phyloP scores from a whole-genome alignment of 2,329 filamentous ascomycete species.

The Grosmannia clavigera region DNA sequence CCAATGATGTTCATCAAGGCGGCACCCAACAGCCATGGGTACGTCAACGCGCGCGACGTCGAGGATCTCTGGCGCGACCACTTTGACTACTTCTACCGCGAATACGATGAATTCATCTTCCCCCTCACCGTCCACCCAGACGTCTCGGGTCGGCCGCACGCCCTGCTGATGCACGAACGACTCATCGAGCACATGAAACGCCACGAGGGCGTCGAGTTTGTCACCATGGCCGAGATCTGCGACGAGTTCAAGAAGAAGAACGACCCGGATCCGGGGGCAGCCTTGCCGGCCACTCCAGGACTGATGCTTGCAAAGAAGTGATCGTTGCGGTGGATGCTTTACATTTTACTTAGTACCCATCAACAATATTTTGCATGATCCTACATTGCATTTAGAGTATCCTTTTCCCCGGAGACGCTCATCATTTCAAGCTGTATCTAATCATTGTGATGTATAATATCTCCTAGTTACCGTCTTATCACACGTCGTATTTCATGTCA shows the following conservation, averaged over 20 bases:
- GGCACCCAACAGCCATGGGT: conserved; percentile 52
- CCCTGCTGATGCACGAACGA: conserved; percentile 32
- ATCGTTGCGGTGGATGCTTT: too few species aligned
- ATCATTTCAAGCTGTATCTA: too few species aligned
- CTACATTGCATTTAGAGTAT: too few species aligned
- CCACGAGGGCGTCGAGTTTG: conserved; percentile 40
- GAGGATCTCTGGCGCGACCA: conserved; percentile 55
- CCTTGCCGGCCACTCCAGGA: neutral
- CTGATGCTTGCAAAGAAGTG: neutral
- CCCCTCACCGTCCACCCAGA: conserved; percentile 69
- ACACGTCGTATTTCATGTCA: too few species aligned
- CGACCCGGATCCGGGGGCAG: neutral
- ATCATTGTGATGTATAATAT: too few species aligned
- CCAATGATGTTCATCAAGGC: conserved; percentile 65
- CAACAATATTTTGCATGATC: too few species aligned
- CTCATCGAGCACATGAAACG: conserved; percentile 14
- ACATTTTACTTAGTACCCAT: too few species aligned
- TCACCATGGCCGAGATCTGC: conserved; percentile 36
- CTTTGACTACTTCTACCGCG: conserved; percentile 63
- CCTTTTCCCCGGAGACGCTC: too few species aligned
- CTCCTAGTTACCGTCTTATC: too few species aligned
- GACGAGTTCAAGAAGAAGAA: neutral
- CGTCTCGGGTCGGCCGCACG: conserved; percentile 59
- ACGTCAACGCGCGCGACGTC: conserved; percentile 37
- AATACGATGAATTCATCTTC: conserved; percentile 67